Conservation (phyloP, 768 basidiomycete species). For the Amanita subjunquillea region DNA sequence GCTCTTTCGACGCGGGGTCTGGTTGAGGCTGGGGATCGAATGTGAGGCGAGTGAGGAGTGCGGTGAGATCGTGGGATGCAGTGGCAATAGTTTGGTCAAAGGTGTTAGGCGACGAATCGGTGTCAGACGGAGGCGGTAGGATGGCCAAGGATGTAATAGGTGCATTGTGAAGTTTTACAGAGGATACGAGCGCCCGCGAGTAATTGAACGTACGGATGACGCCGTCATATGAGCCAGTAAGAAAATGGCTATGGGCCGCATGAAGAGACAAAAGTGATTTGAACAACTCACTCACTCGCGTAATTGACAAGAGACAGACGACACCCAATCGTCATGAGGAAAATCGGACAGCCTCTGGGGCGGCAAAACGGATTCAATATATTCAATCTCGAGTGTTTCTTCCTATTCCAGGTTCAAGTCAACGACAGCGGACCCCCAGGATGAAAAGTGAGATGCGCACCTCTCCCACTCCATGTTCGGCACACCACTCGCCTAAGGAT, state of each 20-base stretch:
- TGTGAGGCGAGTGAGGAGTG: conserved; percentile 38
- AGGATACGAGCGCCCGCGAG: conserved; percentile 44
- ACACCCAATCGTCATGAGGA: conserved; percentile 93
- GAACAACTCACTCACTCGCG: conserved; percentile 29
- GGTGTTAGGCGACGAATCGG: conserved; percentile 8
- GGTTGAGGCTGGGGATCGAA: conserved; percentile 13
- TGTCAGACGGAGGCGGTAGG: conserved; percentile 15
- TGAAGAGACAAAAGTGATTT: neutral
- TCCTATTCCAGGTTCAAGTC: conserved; percentile 35
- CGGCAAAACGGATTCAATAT: conserved; percentile 82
- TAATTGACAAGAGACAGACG: conserved; percentile 56
- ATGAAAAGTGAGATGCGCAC: conserved; percentile 24
- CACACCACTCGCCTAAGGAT: conserved; percentile 66
- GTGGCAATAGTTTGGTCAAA: conserved; percentile 41
- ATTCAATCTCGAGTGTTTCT: conserved; percentile 87
- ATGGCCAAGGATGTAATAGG: conserved; percentile 60
- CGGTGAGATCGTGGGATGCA: conserved; percentile 74
- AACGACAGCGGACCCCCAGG: neutral
- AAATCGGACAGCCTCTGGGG: conserved; percentile 72
- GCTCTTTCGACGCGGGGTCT: neutral
- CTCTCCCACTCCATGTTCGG: conserved; percentile 61
- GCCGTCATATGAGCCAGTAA: conserved; percentile 79
- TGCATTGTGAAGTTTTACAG: conserved; percentile 44
- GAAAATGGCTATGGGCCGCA: conserved; percentile 39
- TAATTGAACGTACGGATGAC: conserved; percentile 65